Evolutionary conservation across 139 green algal genomes (phyloP), one percentile per base, ranked within the genome.

Genomic region (Chlamydomonas sphaeroides): DNA sequence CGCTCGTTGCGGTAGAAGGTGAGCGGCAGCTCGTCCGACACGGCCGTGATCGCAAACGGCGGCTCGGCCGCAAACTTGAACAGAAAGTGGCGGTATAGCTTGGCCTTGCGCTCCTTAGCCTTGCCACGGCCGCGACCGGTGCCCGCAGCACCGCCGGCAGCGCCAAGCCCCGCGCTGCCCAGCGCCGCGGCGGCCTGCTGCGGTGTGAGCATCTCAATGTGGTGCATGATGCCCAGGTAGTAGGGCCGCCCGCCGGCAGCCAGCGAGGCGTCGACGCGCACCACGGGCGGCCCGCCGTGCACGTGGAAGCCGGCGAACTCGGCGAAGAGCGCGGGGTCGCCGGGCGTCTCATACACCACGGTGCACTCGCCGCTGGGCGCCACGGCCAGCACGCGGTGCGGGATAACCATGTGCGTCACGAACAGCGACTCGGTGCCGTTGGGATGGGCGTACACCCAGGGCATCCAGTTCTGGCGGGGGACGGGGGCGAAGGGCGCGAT

Each of bases 221-320:
- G 76, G 71, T 90, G 86, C 82, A 90, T 88, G 81, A 90, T 81
- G 32, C 86, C 86, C 30, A 90, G 56, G 70, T 90, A 90, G 77
- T 85, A 88, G 21, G 82, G 45, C 57, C 68, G 3, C 3, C 78
- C 70, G 42, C 42, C 68, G 14, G 18, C 3, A 5, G 65, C 25
- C 32, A 67, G 53, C 10, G 56, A 26, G 10, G 38, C 74, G 20
- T 77, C 38, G 6, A 90, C 82, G 26, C 53, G 80, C 8, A 86
- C 56, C 5, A 88, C 59, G 18, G 86, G 86, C 26, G 86, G 86
- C 0, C 86, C 86, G 68, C 86, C 86, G 67, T 90, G 86, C 21
- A 88, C 65, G 56, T 68, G 18, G 65, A 75, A 65, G 20, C 33
- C 32, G 17, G 0, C 42, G 49, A 90, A 88, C 41, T 48, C 78